Base-by-base conservation (phyloP, 1,284 basidiomycete species). In the Ganoderma lingzhi region DNA sequence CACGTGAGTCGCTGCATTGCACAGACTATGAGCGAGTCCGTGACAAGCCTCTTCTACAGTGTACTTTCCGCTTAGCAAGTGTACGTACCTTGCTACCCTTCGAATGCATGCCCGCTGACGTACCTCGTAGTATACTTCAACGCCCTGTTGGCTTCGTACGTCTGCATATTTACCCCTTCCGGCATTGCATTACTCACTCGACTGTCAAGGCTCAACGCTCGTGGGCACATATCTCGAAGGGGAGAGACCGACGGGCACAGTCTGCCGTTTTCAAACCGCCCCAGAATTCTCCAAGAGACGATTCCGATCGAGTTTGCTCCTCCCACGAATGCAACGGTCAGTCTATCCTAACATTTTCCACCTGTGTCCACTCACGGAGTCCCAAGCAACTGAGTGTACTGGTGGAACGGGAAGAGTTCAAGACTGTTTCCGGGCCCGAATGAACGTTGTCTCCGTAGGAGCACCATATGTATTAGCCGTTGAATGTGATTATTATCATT, bases 91-190 rank as follows among this genome's bases (percentile, higher is more conserved):
- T 9, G 53, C 9, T 6, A 12, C 30, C 3, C 28, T 17, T 6
- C 53, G 5, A 10, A 55, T 55, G 15, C 30, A 35, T 5, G 5
- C 10, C 14, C 15, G 14, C 30, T 56, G 19, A 56, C 30, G 10
- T 32, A 35, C 30, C 53, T n/a, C 3, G 12, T 32, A 66, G 64
- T 66, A 14, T 66, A 66, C 41, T 62, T 58, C 35, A 66, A 66
- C 59, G 59, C 45, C 0, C 59, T 66, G 17, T 19, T 66, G 14
- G 59, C 65, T 6, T 44, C 65, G 64, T 65, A 48, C 32, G 64
- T 65, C 32, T 56, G 53, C 53, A 8, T 14, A n/a, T 28, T 19
- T 28, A 23, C 45, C n/a, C 19, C 45, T 23, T 48, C n/a, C n/a
- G 10, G 48, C 48, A 10, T 12, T 23, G 32, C 53, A 3, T 14